These are phyloP conservation scores for Phytopythium helicoides DNA, from an alignment of 352 stramenopile genomes.

Conservation along the genomic window DNA sequence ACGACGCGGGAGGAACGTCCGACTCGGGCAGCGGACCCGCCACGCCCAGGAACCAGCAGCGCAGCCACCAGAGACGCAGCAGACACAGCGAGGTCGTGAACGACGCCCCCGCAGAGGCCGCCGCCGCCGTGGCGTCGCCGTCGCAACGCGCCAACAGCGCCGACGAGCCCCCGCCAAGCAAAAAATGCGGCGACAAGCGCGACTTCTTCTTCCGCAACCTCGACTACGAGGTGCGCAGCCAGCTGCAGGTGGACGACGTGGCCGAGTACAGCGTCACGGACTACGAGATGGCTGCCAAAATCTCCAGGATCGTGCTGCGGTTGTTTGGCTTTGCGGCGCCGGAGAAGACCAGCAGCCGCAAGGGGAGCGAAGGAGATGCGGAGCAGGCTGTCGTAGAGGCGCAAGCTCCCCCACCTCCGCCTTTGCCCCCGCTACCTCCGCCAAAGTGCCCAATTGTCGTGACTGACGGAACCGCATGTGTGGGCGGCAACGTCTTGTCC, in stretches of 20 bases:
- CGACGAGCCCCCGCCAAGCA: conserved; percentile 1
- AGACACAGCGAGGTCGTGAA: conserved; percentile 1
- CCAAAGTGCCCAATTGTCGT: conserved; percentile 51
- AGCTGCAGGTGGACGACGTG: conserved; percentile 77
- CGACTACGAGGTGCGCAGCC: conserved; percentile 56
- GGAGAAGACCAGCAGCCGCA: conserved; percentile 8
- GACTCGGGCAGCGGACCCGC: background rate
- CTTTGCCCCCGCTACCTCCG: no score
- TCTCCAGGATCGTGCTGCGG: conserved; percentile 55
- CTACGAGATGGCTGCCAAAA: conserved; percentile 74
- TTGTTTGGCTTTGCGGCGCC: conserved; percentile 31
- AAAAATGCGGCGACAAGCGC: conserved; percentile 77
- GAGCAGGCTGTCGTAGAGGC: no score
- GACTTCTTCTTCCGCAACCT: conserved; percentile 85
- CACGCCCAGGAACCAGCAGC: background rate
- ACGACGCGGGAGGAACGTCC: background rate
- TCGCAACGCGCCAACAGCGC: conserved; percentile 1
- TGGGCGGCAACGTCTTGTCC: conserved; percentile 77
- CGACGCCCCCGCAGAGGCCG: background rate
- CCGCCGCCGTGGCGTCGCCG: conserved; percentile 18
- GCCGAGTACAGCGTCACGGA: conserved; percentile 79
- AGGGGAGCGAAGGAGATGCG: no score
- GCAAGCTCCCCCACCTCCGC: no score
- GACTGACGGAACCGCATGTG: conserved; percentile 77
- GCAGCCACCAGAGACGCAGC: conserved; percentile 6